phyloP scores from a whole-genome alignment of 1,284 basidiomycete genomes.

The Xerocomus nothofagi region DNA sequence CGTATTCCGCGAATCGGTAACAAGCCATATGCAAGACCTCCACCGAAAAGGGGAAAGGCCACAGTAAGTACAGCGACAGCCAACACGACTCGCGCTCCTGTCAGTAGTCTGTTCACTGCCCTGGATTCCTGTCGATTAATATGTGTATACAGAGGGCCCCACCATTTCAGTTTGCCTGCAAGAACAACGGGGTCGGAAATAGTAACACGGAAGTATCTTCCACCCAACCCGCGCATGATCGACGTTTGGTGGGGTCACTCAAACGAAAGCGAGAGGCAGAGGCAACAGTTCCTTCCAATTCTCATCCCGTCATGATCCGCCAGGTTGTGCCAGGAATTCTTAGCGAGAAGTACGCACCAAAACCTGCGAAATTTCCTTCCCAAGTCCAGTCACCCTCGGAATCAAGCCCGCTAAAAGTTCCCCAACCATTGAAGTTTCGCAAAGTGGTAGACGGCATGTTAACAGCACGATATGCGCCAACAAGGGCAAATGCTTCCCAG shows the following conservation, averaged over 20 bases:
- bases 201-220: conserved; percentile 30
- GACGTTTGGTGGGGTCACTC: conserved; percentile 22
- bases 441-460: conserved; percentile 40
- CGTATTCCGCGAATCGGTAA: conserved; percentile 66
- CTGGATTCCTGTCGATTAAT: conserved; percentile 5
- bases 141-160: conserved; percentile 8
- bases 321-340: conserved; percentile 41
- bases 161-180: conserved; percentile 7
- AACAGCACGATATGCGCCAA: conserved; percentile 27
- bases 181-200: conserved; percentile 24
- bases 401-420: conserved; percentile 25
- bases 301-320: conserved; percentile 33
- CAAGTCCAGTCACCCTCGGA: conserved; percentile 13
- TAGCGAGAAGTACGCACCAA: conserved; percentile 30
- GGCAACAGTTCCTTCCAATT: conserved; percentile 23
- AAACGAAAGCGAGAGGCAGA: conserved; percentile 46
- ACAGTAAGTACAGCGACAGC: neutral
- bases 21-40: conserved; percentile 62
- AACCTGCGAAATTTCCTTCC: conserved; percentile 15
- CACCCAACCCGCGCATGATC: conserved; percentile 13
- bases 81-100: conserved; percentile 7
- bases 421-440: conserved; percentile 33
- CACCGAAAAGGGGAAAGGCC: conserved; percentile 11
- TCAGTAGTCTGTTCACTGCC: conserved; percentile 16
- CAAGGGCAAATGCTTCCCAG: conserved; percentile 16